Percentiles rank a stretch among this genome's conserved stretches.
Evolutionary conservation across 495 filamentous ascomycete species (phyloP).

Genomic region (Polyplosphaeria fusca): DNA sequence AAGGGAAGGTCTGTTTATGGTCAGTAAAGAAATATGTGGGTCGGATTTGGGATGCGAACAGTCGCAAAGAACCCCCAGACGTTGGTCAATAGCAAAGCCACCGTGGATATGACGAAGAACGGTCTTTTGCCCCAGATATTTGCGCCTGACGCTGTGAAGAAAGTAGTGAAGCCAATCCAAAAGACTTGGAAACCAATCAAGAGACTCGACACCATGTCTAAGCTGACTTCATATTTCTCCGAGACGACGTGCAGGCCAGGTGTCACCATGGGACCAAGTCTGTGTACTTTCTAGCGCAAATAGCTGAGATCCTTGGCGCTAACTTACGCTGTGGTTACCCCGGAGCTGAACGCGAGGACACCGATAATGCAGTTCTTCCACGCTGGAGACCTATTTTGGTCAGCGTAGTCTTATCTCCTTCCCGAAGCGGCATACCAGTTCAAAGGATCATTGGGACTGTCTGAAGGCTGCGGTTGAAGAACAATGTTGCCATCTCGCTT

Average conservation of each 20-base stretch:
- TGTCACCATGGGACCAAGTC: slow-evolving; percentile 62
- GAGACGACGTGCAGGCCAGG: slow-evolving; percentile 47
- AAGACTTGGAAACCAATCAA: slow-evolving; percentile 40
- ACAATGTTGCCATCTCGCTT: slow-evolving; percentile 75
- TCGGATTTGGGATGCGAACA: too few relatives aligned
- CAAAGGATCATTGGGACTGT: slow-evolving; percentile 83
- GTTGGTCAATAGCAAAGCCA: slow-evolving; percentile 34
- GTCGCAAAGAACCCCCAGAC: slow-evolving; percentile 38
- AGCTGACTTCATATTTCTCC: slow-evolving; percentile 34
- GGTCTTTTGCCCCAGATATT: slow-evolving; percentile 43
- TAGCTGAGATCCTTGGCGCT: not conserved
- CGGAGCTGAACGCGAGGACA: slow-evolving; percentile 31
- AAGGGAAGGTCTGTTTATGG: slow-evolving; percentile 33
- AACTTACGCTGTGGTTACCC: slow-evolving; percentile 28
- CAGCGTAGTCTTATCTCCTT: not conserved
- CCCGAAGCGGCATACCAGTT: slow-evolving; percentile 64
- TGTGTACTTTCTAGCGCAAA: slow-evolving; percentile 33
- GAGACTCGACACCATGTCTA: slow-evolving; percentile 36
- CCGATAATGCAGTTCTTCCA: slow-evolving; percentile 31
- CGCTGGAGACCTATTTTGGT: slow-evolving; percentile 15
- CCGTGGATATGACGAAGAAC: slow-evolving; percentile 41
- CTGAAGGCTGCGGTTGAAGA: slow-evolving; percentile 87
- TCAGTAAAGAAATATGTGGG: too few relatives aligned
- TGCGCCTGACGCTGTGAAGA: slow-evolving; percentile 41
- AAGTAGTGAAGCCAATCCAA: slow-evolving; percentile 38